These are phyloP conservation scores for Sindora glabra DNA, from an alignment of 306 rosid genomes.

Conservation along the genomic window DNA sequence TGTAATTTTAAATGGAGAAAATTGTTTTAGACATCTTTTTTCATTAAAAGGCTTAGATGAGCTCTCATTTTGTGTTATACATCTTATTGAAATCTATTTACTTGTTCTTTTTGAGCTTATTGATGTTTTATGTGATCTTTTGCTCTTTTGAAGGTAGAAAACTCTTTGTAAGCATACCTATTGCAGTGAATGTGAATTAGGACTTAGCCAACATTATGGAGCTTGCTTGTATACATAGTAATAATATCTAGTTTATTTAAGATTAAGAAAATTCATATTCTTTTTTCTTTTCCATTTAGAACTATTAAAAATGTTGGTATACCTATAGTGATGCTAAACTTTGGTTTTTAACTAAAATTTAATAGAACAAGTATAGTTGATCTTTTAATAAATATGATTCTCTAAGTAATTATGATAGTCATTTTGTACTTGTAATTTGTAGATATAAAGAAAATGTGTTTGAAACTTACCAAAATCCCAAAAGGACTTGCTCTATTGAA, in stretches of 20 bases:
- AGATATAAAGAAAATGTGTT: slow-evolving; percentile 72
- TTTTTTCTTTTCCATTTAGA: not conserved
- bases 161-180: slow-evolving; percentile 44
- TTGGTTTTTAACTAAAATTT: not conserved
- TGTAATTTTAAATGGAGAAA: not conserved
- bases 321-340: not conserved
- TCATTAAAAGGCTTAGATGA: not conserved
- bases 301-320: not conserved
- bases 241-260: slow-evolving; percentile 6
- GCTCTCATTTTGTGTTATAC: not conserved
- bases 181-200: slow-evolving; percentile 54
- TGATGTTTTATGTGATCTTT: not conserved
- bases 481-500: slow-evolving; percentile 64
- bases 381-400: not conserved
- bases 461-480: slow-evolving; percentile 36
- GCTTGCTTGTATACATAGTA: slow-evolving; percentile 83
- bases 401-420: not conserved
- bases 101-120: not conserved
- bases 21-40: not conserved
- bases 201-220: slow-evolving; percentile 65
- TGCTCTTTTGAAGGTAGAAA: slow-evolving; percentile 49
- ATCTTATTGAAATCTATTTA: too few relatives aligned
- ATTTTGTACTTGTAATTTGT: not conserved
- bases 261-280: not conserved
- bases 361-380: not conserved